phyloP scores from a whole-genome alignment of 257 asterid genomes.

The Catharanthus roseus region DNA sequence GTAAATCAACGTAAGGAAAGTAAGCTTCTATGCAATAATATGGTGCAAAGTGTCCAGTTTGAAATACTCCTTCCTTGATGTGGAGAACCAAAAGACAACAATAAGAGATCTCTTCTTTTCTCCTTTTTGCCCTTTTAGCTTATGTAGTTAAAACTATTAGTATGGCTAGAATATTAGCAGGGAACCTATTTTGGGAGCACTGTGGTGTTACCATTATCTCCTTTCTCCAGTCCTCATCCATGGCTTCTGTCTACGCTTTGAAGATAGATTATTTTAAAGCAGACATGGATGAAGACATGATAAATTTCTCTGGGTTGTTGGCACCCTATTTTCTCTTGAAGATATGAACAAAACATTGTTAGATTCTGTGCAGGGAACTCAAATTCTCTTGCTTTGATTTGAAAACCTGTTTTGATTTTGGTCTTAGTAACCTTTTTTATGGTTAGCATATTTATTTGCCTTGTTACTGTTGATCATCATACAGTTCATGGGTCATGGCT shows the following conservation, averaged over 20 bases:
- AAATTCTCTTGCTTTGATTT: too few relatives aligned
- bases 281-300: neutral
- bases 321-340: neutral
- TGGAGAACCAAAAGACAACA: neutral
- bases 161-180: neutral
- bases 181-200: neutral
- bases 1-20: neutral
- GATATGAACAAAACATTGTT: neutral
- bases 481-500: too few relatives aligned
- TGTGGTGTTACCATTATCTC: neutral
- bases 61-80: neutral
- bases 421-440: too few relatives aligned
- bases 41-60: slow-evolving; percentile 4
- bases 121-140: neutral
- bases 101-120: neutral
- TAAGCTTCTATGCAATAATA: neutral
- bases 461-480: too few relatives aligned
- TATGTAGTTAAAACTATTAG: neutral
- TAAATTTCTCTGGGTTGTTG: neutral
- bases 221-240: neutral
- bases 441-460: too few relatives aligned
- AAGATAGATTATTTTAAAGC: neutral
- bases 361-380: neutral
- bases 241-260: neutral
- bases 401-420: too few relatives aligned